Percentiles rank a stretch among this genome's conserved stretches.
Conservation (phyloP, 768 basidiomycete species). For the Cystobasidium onofrii region DNA sequence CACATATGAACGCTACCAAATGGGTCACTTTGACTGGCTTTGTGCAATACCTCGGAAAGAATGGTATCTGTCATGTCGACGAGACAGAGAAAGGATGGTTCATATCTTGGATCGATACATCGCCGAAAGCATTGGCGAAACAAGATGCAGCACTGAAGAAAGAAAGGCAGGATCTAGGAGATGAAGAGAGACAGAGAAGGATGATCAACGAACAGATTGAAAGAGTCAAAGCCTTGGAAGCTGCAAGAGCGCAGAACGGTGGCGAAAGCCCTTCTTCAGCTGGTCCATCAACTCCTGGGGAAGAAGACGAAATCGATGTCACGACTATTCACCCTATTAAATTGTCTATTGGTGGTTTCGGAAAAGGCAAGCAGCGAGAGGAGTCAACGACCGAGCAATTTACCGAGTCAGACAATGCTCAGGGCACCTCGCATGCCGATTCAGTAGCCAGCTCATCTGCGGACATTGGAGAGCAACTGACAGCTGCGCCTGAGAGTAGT, state of each 20-base stretch:
- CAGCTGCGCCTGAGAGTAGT: not conserved
- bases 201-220: slow-evolving; percentile 90
- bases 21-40: slow-evolving; percentile 99
- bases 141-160: slow-evolving; percentile 84
- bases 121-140: slow-evolving; percentile 86
- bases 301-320: slow-evolving; percentile 28
- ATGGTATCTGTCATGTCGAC: slow-evolving; percentile 81
- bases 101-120: slow-evolving; percentile 92
- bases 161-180: slow-evolving; percentile 79
- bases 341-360: slow-evolving; percentile 30
- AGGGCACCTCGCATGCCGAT: slow-evolving; percentile 20
- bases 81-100: slow-evolving; percentile 99
- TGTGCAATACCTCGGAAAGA: slow-evolving; percentile 73
- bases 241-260: slow-evolving; percentile 17
- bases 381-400: not conserved
- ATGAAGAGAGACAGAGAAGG: slow-evolving; percentile 85
- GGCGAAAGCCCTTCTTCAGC: not conserved
- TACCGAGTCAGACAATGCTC: not conserved
- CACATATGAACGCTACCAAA: slow-evolving; percentile 91
- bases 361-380: slow-evolving; percentile 6
- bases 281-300: not conserved
- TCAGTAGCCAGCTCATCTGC: not conserved
- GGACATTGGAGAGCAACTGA: slow-evolving; percentile 21
- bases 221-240: slow-evolving; percentile 52
- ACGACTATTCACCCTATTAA: slow-evolving; percentile 31